Percentiles rank a stretch among this genome's conserved stretches.
Evolutionary conservation across 495 filamentous ascomycete genomes (phyloP).

Genomic region (Mytilinidion resinicola): DNA sequence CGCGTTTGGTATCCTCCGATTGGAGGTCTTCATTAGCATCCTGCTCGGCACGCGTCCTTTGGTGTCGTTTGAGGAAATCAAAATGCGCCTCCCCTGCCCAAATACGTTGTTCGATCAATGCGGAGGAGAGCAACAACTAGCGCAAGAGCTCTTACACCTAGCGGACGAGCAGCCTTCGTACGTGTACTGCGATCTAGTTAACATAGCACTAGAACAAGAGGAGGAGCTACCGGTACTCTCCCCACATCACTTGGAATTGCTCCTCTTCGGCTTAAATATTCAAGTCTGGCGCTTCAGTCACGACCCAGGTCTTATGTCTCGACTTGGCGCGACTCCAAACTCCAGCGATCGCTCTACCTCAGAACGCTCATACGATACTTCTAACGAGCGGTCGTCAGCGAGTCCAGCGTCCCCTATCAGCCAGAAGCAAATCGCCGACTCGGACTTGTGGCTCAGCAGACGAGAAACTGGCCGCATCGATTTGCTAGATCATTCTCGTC

Average conservation of each 20-base stretch:
- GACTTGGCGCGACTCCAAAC: not conserved
- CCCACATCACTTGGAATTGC: not conserved
- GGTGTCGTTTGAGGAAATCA: not conserved
- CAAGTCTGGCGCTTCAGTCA: not conserved
- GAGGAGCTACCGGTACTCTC: not conserved
- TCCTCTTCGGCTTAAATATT: not conserved
- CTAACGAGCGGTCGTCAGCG: not conserved
- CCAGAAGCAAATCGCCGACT: not conserved
- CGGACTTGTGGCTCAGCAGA: not conserved
- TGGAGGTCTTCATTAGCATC: not conserved
- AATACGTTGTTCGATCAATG: not conserved
- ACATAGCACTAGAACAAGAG: not conserved
- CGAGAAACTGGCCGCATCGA: not conserved
- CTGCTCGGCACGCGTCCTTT: not conserved
- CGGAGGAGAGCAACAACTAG: not conserved
- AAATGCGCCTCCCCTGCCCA: not conserved
- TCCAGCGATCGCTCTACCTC: not conserved
- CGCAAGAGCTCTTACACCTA: not conserved
- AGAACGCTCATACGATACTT: not conserved
- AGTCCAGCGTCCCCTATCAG: not conserved
- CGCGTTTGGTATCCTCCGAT: not conserved
- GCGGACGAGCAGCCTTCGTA: not conserved
- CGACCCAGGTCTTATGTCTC: not conserved
- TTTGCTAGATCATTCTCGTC: not conserved
- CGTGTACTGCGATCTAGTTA: not conserved